Percentiles rank a stretch among this genome's conserved stretches.
These are phyloP conservation scores for Talaromyces ruber DNA, from an alignment of 495 filamentous ascomycete species.

Conservation along the genomic window DNA sequence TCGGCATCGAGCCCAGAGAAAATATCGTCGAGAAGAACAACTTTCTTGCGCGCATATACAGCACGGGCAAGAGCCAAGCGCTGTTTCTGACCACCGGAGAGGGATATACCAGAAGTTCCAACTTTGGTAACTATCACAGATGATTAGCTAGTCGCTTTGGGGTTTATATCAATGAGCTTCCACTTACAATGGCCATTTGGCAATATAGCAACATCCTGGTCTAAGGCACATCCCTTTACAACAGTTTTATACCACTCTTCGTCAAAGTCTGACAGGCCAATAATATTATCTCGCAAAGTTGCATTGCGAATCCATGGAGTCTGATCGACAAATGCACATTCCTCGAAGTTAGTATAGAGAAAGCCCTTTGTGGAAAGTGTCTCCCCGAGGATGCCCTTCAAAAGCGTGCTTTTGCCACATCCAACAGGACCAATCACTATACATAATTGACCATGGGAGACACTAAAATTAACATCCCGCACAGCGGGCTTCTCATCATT, in stretches of 20 bases:
- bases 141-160: neutral
- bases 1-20: slow-evolving; percentile 52
- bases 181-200: slow-evolving; percentile 60
- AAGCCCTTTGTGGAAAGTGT: slow-evolving; percentile 32
- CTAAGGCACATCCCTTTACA: slow-evolving; percentile 51
- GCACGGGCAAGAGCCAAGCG: slow-evolving; percentile 54
- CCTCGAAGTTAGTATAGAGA: slow-evolving; percentile 21
- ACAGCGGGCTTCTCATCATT: slow-evolving; percentile 31
- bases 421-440: slow-evolving; percentile 18
- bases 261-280: slow-evolving; percentile 44
- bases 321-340: slow-evolving; percentile 45
- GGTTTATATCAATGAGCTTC: slow-evolving; percentile 49
- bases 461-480: slow-evolving; percentile 27
- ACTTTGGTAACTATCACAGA: neutral
- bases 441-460: slow-evolving; percentile 28
- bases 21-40: slow-evolving; percentile 51
- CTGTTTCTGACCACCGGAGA: slow-evolving; percentile 74
- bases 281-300: slow-evolving; percentile 50
- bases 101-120: slow-evolving; percentile 46
- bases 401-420: slow-evolving; percentile 21
- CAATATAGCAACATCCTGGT: slow-evolving; percentile 45
- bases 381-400: slow-evolving; percentile 19
- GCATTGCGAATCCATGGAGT: slow-evolving; percentile 48
- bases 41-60: slow-evolving; percentile 42
- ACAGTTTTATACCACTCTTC: slow-evolving; percentile 51